Evolutionary conservation across 257 asterid species (phyloP), one percentile per base, ranked within the genome.

Genomic region (Paraleonurus japonicus): DNA sequence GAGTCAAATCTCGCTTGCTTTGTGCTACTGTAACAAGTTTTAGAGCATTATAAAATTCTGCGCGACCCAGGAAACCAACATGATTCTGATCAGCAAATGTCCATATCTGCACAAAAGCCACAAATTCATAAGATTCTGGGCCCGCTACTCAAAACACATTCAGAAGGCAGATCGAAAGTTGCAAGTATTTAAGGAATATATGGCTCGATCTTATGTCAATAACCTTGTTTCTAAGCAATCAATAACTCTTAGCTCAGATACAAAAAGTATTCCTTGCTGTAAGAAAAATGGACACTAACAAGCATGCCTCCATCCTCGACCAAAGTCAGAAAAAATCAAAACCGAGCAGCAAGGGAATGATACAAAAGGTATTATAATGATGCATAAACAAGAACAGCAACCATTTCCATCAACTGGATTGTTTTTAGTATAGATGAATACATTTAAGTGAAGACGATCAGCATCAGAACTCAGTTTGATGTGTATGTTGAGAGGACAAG

Each of bases 11-110:
- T 73, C 84, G 78, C 70, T 88, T 88, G 81, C 90, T 91, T 80
- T 95, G 99, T 54, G 99, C 99, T 45, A 94, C 99, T 5, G 99
- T 94, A 61, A 89, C 96, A 73, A 94, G 99, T 86, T 89, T 95
- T 26, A 95, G 96, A 80, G 92, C 96, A 78, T 92, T 89, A 80
- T 87, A 95, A 88, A 95, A 95, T 76, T 92, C 95, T 65, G 86
- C 76, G 60, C 97, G 96, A 47, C 90, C 94, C 28, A 95, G 96
- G 79, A 78, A 92, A 70, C 96, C 95, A 27, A 77, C 81, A 80
- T 65, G 79, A 61, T 83, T 92, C 75, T 85, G 96, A 83, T 95
- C 98, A 41, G 96, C 90, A 79, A 81, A 85, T 4, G 71, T 86
- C 98, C 98, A 92, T 82, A 92, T 87, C 98, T 92, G 87, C 88